These are phyloP conservation scores for Panaeolus papilionaceus DNA, from an alignment of 768 basidiomycete genomes.

Conservation along the genomic window DNA sequence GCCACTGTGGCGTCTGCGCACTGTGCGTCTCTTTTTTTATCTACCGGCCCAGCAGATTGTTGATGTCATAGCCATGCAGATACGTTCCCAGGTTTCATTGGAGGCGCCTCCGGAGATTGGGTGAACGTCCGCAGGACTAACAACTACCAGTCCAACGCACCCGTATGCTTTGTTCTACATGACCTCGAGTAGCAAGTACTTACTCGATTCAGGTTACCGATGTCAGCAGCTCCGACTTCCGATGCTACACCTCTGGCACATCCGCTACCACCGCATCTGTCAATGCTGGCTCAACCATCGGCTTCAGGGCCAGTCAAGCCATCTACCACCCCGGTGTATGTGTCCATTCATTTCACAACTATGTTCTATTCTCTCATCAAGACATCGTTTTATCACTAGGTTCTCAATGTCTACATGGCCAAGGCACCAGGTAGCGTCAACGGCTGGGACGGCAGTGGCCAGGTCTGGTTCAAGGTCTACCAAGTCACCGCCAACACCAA, in stretches of 20 bases:
- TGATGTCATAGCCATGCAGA: constrained; percentile 11
- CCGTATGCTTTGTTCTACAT: not conserved
- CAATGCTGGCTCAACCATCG: constrained; percentile 31
- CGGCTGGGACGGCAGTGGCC: constrained; percentile 48
- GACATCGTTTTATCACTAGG: constrained; percentile 53
- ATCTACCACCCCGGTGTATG: constrained; percentile 31
- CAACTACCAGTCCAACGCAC: constrained; percentile 20
- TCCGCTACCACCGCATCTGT: constrained; percentile 22
- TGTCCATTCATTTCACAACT: not conserved
- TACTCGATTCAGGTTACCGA: constrained; percentile 16
- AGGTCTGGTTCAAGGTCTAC: constrained; percentile 54
- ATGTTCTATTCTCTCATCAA: constrained; percentile 57
- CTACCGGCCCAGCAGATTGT: too few species aligned
- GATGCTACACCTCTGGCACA: constrained; percentile 24
- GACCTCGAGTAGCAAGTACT: too few species aligned
- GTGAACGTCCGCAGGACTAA: constrained; percentile 23
- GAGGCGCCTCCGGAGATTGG: constrained; percentile 24
- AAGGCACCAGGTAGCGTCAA: constrained; percentile 41
- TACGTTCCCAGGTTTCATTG: constrained; percentile 22
- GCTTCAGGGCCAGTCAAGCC: constrained; percentile 19
- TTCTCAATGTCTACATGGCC: constrained; percentile 34
- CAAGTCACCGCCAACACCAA: constrained; percentile 52
- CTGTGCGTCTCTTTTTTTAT: constrained; percentile 26
- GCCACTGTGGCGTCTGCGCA: constrained; percentile 31
- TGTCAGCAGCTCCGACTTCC: constrained; percentile 23